Base-by-base conservation (phyloP, 2,329 filamentous ascomycete species). In the Xylogone sp. region DNA sequence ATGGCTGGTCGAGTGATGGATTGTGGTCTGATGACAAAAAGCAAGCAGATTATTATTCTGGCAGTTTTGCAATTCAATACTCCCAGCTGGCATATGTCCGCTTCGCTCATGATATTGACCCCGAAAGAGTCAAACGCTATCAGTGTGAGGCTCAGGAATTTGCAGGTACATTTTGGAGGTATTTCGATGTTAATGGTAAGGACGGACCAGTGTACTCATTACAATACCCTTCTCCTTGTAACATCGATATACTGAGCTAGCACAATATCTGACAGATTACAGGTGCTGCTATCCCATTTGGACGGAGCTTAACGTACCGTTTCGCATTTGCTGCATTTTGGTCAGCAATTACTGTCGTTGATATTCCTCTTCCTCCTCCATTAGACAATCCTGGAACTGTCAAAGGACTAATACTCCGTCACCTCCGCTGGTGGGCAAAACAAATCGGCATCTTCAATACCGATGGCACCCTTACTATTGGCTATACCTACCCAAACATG, bases 11-110 rank as follows among this genome's bases (percentile, higher is more conserved):
- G 0, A 69, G 66, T 2, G 76, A 79, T 45, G 76, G 76, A 0
- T 55, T 67, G 0, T 78, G 71, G 75, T 19, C 13, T 65, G 54
- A 13, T 58, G 66, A 3, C 53, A 46, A 27, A 27, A 45, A 19
- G 46, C 75, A 78, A 39, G 75, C 71, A 0, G 75, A 78, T 45
- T 77, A 78, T 55, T 79, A 79, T 49, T 78, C 76, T 1, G 76
- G 76, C 0, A 78, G 75, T 42, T 79, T 79, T 49, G 76, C 76
- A 0, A 75, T 79, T 9, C 76, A 78, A 49, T 78, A 76, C 24
- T 71, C 69, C 1, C 75, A 78, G 50, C 60, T 78, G 2, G 60
- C 78, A 0, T 78, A 75, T 52, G 64, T 68, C 0, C 70, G 69
- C 7, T 71, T 75, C 49, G 73, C 72, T 0, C 52, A 55, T 1